These are phyloP conservation scores for Puccinia coronata DNA, from an alignment of 1,284 basidiomycete genomes.

Conservation along the genomic window DNA sequence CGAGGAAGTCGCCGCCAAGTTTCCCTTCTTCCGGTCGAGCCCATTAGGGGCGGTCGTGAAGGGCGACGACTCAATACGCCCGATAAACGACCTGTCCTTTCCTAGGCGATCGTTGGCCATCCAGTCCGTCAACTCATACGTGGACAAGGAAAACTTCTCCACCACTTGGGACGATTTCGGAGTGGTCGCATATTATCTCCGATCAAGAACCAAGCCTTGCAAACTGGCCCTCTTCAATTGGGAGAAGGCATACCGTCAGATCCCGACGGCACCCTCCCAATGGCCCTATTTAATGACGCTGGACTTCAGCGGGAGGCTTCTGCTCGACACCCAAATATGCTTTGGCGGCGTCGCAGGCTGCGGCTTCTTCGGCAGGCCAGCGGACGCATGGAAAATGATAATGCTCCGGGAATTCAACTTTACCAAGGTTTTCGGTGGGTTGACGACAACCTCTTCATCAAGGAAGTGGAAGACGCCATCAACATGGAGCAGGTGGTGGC, in stretches of 20 bases:
- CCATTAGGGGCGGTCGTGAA: no score
- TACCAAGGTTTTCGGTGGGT: conserved; percentile 3
- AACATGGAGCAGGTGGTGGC: background rate
- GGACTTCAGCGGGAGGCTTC: no score
- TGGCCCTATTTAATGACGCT: no score
- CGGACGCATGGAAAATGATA: conserved; percentile 8
- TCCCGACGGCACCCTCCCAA: no score
- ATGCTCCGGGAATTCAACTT: background rate
- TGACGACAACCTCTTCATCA: no score
- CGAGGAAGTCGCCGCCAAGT: background rate
- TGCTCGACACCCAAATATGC: background rate
- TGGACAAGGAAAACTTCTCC: no score
- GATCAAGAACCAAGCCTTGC: background rate
- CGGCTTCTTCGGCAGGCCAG: no score
- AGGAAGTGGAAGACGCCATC: background rate
- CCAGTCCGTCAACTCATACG: background rate
- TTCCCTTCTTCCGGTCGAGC: background rate
- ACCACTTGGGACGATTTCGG: background rate
- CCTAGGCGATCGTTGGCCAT: background rate
- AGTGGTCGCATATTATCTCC: background rate
- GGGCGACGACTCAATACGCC: background rate
- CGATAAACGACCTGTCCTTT: conserved; percentile 6
- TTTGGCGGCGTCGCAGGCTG: no score
- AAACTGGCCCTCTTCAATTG: background rate
- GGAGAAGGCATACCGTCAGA: no score